phyloP scores from a whole-genome alignment of 2,329 filamentous ascomycete species.

The Samsoniella hepiali region DNA sequence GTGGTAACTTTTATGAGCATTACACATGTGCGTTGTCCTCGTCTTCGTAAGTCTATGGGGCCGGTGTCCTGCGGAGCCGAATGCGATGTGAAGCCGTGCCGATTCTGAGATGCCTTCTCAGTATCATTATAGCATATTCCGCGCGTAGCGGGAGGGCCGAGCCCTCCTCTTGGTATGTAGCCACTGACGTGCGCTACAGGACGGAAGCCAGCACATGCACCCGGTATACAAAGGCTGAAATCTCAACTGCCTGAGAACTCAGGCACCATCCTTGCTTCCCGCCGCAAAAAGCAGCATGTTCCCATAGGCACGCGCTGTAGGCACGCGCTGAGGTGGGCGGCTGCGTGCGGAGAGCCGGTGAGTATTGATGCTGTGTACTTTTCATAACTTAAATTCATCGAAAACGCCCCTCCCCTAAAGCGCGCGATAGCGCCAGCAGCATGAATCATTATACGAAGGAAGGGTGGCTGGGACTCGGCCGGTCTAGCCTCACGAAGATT shows the following conservation, averaged over 20 bases:
- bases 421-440: background rate
- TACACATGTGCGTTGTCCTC: too few relatives aligned
- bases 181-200: too few relatives aligned
- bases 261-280: too few relatives aligned
- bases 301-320: too few relatives aligned
- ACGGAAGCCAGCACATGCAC: background rate
- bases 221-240: background rate
- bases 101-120: background rate
- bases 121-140: background rate
- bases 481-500: background rate
- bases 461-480: background rate
- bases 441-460: background rate
- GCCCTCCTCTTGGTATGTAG: background rate
- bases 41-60: background rate
- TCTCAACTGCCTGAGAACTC: too few relatives aligned
- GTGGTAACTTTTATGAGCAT: too few relatives aligned
- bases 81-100: background rate
- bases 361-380: too few relatives aligned
- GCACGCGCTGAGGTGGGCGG: too few relatives aligned
- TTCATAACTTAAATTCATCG: background rate
- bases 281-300: too few relatives aligned
- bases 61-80: background rate
- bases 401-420: background rate
- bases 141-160: background rate
- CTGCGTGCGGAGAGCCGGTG: too few relatives aligned